Conservation (phyloP, 2,329 filamentous ascomycete genomes). For the Pseudogymnoascus sp. region DNA sequence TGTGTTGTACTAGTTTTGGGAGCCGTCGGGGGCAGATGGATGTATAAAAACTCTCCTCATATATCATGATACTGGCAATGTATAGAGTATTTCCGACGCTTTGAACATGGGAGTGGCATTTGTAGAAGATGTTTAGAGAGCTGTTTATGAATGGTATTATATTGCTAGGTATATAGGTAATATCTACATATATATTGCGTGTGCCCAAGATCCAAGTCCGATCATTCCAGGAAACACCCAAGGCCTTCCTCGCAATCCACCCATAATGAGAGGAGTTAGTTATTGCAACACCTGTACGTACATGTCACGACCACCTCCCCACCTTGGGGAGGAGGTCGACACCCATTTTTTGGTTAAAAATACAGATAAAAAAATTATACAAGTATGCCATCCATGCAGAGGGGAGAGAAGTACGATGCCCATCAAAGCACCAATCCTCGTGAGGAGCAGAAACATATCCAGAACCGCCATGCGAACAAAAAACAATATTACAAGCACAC, state of each 20-base stretch:
- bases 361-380: slow-evolving; percentile 2
- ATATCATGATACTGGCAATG: background rate
- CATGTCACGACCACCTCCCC: background rate
- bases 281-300: background rate
- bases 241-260: background rate
- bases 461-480: background rate
- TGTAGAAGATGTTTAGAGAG: background rate
- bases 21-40: background rate
- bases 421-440: background rate
- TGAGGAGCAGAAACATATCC: background rate
- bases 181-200: background rate
- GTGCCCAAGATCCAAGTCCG: background rate
- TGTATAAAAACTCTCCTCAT: background rate
- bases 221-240: background rate
- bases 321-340: background rate
- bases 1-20: background rate
- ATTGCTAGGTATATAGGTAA: slow-evolving; percentile 3
- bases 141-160: background rate
- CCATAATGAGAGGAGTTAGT: slow-evolving; percentile 8
- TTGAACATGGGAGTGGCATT: background rate
- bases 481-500: background rate
- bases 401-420: background rate
- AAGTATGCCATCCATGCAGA: background rate
- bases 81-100: background rate
- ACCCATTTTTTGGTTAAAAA: background rate